A percentile compares a stretch with the other conserved stretches of the same genome.
These are phyloP conservation scores for Podila clonocystis DNA, from an alignment of 192 early-diverging fungal genomes.

Conservation along the genomic window DNA sequence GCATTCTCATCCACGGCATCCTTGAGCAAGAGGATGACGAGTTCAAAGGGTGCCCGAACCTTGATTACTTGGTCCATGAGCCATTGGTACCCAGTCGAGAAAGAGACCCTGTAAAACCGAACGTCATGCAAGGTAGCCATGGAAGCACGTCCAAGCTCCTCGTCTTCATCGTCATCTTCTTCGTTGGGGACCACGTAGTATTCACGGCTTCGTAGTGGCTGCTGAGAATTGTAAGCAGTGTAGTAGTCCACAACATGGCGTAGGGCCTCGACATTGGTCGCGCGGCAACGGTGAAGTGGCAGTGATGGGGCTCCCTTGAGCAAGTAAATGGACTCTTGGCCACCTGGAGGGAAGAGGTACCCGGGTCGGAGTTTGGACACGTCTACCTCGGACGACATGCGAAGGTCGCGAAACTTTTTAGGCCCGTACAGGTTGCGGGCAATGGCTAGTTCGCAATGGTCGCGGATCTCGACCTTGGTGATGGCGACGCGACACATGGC, in stretches of 20 bases:
- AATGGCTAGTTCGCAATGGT: slow-evolving; percentile 49
- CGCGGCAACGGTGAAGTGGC: slow-evolving; percentile 42
- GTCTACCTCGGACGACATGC: slow-evolving; percentile 37
- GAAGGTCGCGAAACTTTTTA: slow-evolving; percentile 50
- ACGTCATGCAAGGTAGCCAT: slow-evolving; percentile 31
- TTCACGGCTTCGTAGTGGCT: slow-evolving; percentile 40
- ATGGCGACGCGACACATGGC: slow-evolving; percentile 45
- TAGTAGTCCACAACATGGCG: slow-evolving; percentile 43
- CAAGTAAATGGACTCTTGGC: slow-evolving; percentile 51
- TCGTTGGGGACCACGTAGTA: slow-evolving; percentile 35
- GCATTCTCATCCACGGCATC: slow-evolving; percentile 47
- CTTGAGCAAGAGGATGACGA: slow-evolving; percentile 49
- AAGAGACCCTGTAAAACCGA: slow-evolving; percentile 42
- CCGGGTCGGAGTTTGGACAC: slow-evolving; percentile 28
- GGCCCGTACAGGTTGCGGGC: slow-evolving; percentile 47
- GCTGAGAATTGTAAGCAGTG: slow-evolving; percentile 44
- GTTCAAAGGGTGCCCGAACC: slow-evolving; percentile 41
- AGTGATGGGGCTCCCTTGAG: slow-evolving; percentile 45
- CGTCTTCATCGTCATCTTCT: slow-evolving; percentile 28
- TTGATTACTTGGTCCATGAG: slow-evolving; percentile 52
- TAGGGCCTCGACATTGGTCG: slow-evolving; percentile 49
- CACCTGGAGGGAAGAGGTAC: slow-evolving; percentile 47
- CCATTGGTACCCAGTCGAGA: slow-evolving; percentile 44
- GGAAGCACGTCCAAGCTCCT: slow-evolving; percentile 6
- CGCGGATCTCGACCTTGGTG: slow-evolving; percentile 39